These are phyloP conservation scores for Ganoderma lucidum DNA, from an alignment of 1,284 basidiomycete genomes.

Conservation along the genomic window DNA sequence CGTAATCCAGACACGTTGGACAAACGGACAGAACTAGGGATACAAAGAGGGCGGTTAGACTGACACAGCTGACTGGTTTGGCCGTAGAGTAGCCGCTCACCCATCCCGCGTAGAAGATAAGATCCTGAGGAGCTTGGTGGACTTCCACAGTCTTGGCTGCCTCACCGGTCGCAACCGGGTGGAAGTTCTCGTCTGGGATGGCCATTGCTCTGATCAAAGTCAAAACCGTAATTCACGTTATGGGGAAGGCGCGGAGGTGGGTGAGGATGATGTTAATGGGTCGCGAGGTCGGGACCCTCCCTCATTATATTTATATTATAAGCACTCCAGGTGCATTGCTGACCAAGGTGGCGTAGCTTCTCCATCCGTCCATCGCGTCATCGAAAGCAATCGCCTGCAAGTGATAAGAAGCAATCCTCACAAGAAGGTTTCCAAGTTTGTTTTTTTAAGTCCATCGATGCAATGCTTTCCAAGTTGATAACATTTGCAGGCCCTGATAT, in stretches of 20 bases:
- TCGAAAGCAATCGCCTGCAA: too few relatives aligned
- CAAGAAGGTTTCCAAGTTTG: too few relatives aligned
- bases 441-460: too few relatives aligned
- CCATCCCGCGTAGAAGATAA: conserved; percentile 72
- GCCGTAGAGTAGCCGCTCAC: conserved; percentile 42
- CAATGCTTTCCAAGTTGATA: too few relatives aligned
- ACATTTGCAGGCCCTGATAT: too few relatives aligned
- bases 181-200: conserved; percentile 55
- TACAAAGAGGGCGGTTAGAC: neutral
- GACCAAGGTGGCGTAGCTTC: conserved; percentile 2
- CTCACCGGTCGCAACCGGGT: conserved; percentile 63
- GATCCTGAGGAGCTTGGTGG: conserved; percentile 58
- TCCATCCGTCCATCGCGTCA: neutral
- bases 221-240: too few relatives aligned
- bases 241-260: conserved; percentile 1
- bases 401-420: too few relatives aligned
- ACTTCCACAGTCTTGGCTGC: conserved; percentile 60
- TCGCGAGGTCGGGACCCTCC: too few relatives aligned
- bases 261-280: neutral
- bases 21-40: conserved; percentile 73
- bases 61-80: too few relatives aligned
- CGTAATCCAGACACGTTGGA: conserved; percentile 71
- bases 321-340: neutral
- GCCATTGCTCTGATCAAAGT: conserved; percentile 43
- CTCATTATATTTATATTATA: neutral